Evolutionary conservation across 2,329 filamentous ascomycete genomes (phyloP), one percentile per base, ranked within the genome.

Genomic region (Diaporthe nobilis): DNA sequence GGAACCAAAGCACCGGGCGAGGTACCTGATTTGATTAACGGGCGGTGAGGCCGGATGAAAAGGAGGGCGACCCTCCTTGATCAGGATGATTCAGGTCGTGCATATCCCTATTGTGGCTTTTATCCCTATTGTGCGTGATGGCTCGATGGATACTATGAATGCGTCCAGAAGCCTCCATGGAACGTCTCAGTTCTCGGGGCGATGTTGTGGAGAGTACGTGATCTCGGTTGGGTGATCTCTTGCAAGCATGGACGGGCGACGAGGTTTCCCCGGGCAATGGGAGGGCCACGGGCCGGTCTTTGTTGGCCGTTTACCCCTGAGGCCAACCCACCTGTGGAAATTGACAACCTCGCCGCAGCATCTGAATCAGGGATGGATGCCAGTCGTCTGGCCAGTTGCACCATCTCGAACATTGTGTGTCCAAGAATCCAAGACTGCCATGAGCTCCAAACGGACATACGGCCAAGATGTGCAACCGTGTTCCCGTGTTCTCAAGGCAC

Each of bases 271-370:
- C 58, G n/a, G 72, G 73, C 44, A n/a, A 44, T 39, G 60, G n/a
- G 39, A 55, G 39, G 73, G 65, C 65, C 63, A 75, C 34, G 47
- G 44, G n/a, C 7, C 51, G 73, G 73, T 51, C 73, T 44, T 71
- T 75, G 73, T 39, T 44, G 57, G 25, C 57, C 73, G 17, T 25
- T 39, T 58, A 63, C 73, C 73, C 73, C 73, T 71, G 73, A 71
- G 73, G 39, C 65, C 49, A 12, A 71, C 44, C 73, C 63, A 74
- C 73, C 55, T 20, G 67, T 71, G 31, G 53, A 74, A 61, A 71
- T 70, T 74, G 73, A 74, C 42, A 71, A 58, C 53, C 61, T 60
- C 53, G 39, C 71, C 57, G 71, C 71, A 72, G 57, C 57, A 72
- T 72, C 57, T 51, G 57, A 53, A 61, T 63, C 71, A 58, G 53